These are phyloP conservation scores for Suhomyces kunorum DNA, from an alignment of 1,139 yeast species.

Conservation along the genomic window DNA sequence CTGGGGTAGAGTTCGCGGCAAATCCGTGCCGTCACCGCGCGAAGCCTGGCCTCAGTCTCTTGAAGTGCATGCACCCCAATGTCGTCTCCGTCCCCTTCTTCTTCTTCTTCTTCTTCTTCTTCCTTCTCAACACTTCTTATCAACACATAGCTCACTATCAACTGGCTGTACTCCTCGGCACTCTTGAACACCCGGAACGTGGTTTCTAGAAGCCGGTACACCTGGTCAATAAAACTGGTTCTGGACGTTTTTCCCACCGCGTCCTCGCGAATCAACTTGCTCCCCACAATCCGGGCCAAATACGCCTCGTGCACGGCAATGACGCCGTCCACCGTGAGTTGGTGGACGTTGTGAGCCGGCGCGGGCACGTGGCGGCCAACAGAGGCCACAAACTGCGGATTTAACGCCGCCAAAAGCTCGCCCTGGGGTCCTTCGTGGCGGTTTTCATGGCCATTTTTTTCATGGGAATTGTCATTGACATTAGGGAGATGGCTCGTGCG, in stretches of 20 bases:
- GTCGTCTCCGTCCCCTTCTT: constrained; percentile 7
- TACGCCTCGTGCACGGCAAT: constrained; percentile 43
- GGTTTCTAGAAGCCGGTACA: constrained; percentile 44
- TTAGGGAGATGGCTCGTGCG: constrained; percentile 15
- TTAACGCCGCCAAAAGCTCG: constrained; percentile 16
- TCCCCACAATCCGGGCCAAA: constrained; percentile 38
- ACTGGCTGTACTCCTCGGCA: constrained; percentile 44
- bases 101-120: constrained; percentile 13
- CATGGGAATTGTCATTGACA: constrained; percentile 11
- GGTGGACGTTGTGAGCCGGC: constrained; percentile 13
- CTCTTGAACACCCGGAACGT: constrained; percentile 47
- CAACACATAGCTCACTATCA: constrained; percentile 31
- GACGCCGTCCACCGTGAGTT: constrained; percentile 51
- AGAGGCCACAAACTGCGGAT: constrained; percentile 15
- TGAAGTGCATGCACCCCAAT: constrained; percentile 15
- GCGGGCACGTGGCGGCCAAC: constrained; percentile 9
- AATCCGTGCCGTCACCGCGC: constrained; percentile 27
- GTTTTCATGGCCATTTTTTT: no score
- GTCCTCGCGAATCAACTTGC: constrained; percentile 40
- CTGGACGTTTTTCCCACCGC: constrained; percentile 43
- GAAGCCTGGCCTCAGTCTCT: constrained; percentile 29
- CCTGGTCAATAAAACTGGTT: constrained; percentile 44
- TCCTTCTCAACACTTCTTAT: constrained; percentile 27
- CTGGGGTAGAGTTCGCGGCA: constrained; percentile 28
- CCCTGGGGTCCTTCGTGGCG: constrained; percentile 16